These are phyloP conservation scores for Ormosia emarginata DNA, from an alignment of 306 rosid genomes.

Conservation along the genomic window DNA sequence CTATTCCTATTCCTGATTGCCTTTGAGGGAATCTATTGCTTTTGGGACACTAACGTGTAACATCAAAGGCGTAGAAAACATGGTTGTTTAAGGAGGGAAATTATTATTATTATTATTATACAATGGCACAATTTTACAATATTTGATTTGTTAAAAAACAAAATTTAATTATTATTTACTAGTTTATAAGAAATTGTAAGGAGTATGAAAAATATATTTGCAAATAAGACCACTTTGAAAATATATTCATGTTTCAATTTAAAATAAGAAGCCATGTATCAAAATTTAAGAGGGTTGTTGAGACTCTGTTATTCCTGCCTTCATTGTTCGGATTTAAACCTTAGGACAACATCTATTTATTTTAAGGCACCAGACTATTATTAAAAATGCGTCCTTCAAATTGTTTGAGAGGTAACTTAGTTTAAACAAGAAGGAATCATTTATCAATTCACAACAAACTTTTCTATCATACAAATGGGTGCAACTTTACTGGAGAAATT, in stretches of 20 bases:
- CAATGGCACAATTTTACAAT: background rate
- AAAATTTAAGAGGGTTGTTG: too few species aligned
- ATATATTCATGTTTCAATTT: too few species aligned
- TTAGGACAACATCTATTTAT: too few species aligned
- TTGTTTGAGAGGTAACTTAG: too few species aligned
- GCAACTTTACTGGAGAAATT: background rate
- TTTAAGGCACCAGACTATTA: too few species aligned
- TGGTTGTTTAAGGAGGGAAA: background rate
- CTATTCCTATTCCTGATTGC: background rate
- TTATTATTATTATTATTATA: background rate
- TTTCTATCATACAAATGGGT: background rate
- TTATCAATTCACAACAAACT: background rate
- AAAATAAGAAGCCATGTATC: too few species aligned
- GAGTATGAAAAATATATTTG: too few species aligned
- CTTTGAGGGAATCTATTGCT: slow-evolving; percentile 14
- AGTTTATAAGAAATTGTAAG: too few species aligned
- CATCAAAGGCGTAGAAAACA: background rate
- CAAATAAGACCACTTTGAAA: too few species aligned
- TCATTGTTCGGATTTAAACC: too few species aligned
- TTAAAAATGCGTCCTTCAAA: too few species aligned
- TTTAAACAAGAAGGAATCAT: background rate
- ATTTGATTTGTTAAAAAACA: background rate
- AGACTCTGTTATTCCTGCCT: too few species aligned
- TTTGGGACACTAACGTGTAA: background rate
- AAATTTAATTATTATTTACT: background rate